A percentile compares a stretch with the other conserved stretches of the same genome.
These are phyloP conservation scores for Dillenia turbinata DNA, from an alignment of 164 flowering plant species.

Conservation along the genomic window DNA sequence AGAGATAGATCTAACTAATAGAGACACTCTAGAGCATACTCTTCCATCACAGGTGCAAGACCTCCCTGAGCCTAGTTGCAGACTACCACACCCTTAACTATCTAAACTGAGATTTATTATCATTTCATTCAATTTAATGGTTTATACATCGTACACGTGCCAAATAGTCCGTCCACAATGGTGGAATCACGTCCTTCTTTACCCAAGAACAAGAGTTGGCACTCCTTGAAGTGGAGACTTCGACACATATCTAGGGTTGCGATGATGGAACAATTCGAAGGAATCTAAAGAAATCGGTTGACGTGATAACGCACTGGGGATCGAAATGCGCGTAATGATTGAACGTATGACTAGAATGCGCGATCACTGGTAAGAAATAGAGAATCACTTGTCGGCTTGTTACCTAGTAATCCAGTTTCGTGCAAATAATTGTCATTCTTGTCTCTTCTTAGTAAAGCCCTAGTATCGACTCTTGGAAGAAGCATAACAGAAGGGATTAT, in stretches of 20 bases:
- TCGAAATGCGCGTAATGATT: constrained; percentile 9
- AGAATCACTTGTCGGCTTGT: not conserved
- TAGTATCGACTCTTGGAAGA: not conserved
- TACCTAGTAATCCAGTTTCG: not conserved
- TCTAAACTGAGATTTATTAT: not conserved
- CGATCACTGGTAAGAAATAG: not conserved
- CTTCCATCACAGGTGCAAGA: too few species aligned
- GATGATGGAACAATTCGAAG: not conserved
- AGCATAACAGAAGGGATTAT: too few species aligned
- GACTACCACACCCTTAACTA: not conserved
- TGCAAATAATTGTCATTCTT: constrained; percentile 2
- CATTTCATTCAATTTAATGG: not conserved
- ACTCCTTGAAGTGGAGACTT: not conserved
- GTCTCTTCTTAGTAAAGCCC: not conserved
- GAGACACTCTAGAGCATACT: too few species aligned
- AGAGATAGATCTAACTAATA: too few species aligned
- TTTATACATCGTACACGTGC: too few species aligned
- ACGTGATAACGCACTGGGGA: constrained; percentile 1
- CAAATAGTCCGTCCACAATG: too few species aligned
- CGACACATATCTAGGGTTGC: not conserved
- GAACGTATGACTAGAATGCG: not conserved
- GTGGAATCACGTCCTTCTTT: too few species aligned
- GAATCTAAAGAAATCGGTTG: constrained; percentile 1
- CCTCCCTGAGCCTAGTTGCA: too few species aligned
- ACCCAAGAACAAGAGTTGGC: not conserved